Evolutionary conservation across 2,329 filamentous ascomycete genomes (phyloP), one percentile per base, ranked within the genome.

Genomic region (Colletotrichum sp.): DNA sequence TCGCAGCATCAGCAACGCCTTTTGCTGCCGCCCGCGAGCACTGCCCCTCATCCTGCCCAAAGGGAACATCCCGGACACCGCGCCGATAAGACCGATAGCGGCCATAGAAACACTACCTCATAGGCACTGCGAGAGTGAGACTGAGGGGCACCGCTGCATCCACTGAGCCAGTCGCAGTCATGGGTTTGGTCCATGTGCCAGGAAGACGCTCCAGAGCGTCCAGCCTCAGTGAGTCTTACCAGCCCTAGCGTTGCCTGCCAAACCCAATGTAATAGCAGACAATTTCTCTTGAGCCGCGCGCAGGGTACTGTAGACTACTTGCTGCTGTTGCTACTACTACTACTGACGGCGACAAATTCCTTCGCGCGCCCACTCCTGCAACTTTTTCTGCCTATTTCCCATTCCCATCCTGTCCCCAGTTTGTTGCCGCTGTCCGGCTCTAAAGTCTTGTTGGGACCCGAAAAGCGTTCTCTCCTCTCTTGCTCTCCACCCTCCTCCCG

Each of bases 101-200:
- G 76, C 55, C 71, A 39, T 18, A 63, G 67, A 49, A n/a, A 44
- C 65, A 39, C 24, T 24, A 67, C 36, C 49, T 52, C 44, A 52
- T 52, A 52, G 44, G 67, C 69, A 57, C 39, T 49, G 7, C 24
- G 32, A 15, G 24, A 18, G 39, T 59, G 67, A 69, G 57, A 63
- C 39, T 76, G 74, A 77, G 67, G 62, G 73, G 75, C 67, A 77
- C 57, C 68, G 59, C 72, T 77, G 67, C 75, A 75, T 49, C 64
- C 65, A 76, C 69, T 57, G 65, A 77, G 75, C 77, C 77, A 78
- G 77, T 78, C 69, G 65, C 69, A 77, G 68, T 75, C 74, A 78
- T 78, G 77, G 77, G 76, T 74, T 72, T 78, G 69, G 77, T 78
- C 65, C 78, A 78, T 78, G 78, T 78, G 78, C 78, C 78, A 59